Evolutionary conservation across 306 rosid species (phyloP), one percentile per base, ranked within the genome.

Genomic region (Fagus sylvatica): DNA sequence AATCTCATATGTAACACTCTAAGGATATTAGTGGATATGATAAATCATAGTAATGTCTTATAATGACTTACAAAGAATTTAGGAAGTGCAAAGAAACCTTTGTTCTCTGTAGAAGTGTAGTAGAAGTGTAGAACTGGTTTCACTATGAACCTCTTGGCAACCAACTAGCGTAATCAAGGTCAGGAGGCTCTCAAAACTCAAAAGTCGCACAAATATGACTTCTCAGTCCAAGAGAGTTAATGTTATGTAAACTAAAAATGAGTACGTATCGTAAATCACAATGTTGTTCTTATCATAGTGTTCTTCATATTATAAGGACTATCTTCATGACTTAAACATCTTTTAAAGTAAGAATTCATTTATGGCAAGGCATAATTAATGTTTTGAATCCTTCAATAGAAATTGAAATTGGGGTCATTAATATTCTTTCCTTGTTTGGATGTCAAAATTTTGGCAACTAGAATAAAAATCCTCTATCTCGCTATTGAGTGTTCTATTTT

Each of bases 341-440:
- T 5, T 40, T 34, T 78, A 57, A 46, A 46, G 60, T 10, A 57
- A 56, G 11, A 46, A 42, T 11, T 56, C 36, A 33, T 3, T 57
- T 12, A 56, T 42, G 74, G 22, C 41, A 69, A 28, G 19, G 13
- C 54, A 42, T 42, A 40, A 77, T 77, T 7, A 76, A 69, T 69
- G 69, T 57, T 13, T 41, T 9, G 15, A 54, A 57, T 34, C 46
- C n/a, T 32, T 42, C 7, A 7, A 13, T 39, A 40, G 68, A 48
- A 54, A 55, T 30, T 69, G 48, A 28, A 54, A 46, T 56, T 54
- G 32, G 37, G 8, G 57, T 7, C 33, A 54, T 53, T 77, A 22
- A 77, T 66, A n/a, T 28, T 16, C 49, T 37, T 66, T 37, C 28
- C 71, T 16, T 66, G 32, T 66, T 39, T 66, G 71, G 32, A 39